Base-by-base conservation (phyloP, 2,329 filamentous ascomycete species). In the Ceratocystiopsis sp. region DNA sequence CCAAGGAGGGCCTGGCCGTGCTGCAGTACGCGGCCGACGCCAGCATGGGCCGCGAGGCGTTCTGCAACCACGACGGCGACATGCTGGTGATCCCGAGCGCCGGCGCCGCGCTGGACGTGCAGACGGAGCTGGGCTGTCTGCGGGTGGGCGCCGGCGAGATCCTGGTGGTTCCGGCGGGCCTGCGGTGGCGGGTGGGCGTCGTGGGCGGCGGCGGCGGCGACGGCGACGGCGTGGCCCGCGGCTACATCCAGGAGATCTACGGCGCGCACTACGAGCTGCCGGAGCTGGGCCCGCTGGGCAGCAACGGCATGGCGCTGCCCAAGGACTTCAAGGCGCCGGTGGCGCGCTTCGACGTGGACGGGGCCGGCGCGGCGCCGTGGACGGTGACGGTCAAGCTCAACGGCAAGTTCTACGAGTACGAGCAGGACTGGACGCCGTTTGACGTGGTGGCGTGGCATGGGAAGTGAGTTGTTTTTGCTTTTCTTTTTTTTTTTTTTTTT, bases 171-270 rank as follows among this genome's bases (percentile, higher is more conserved):
- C 78, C 73, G 18, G 68, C 75, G 13, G 78, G 78, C n/a, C 65
- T 80, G 38, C 66, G 75, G 17, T 75, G 76, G 58, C 67, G 69
- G 15, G 70, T 79, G n/a, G 63, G 63, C 3, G 59, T 80, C 75
- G 21, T 21, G 21, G 21, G 21, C 21, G 21, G 21, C 21, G 21
- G 21, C 4, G 4, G 8, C n/a, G n/a, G n/a, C n/a, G n/a, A n/a
- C n/a, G 41, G 46, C 1, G 46, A 46, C 32, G 47, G 45, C 0
- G 37, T 29, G 14, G 42, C 44, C 16, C 42, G 50, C 14, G 78
- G 78, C 10, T 82, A 80, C 53, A 72, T 80, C 41, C 68, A 78
- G 33, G 78, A 83, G 55, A 60, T 81, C 14, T 82, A 75, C 56
- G 73, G 78, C 36, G 66, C 68, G 0, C 72, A 75, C 55, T 82